Evolutionary conservation across 1,139 yeast genomes (phyloP), one percentile per base, ranked within the genome.

Genomic region (Blastobotrys persicus): DNA sequence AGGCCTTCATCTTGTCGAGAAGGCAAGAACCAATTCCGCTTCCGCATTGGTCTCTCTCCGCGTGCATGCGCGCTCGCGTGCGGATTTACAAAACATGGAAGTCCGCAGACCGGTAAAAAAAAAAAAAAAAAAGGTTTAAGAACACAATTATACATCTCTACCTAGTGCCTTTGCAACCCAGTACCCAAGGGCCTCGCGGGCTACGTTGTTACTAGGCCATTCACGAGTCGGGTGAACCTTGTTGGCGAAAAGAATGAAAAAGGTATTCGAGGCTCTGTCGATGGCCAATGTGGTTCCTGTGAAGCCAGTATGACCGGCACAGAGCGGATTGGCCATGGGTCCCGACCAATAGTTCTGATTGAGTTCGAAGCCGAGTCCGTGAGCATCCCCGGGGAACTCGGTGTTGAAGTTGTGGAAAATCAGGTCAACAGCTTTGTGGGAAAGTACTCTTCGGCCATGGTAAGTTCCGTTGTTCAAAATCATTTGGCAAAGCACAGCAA

Each of bases 281-380:
- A 55, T 45, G 13, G 53, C 58, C 45, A 55, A 13, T 1, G 58
- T 50, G 12, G 58, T 55, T 7, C 58, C 58, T 2, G 58, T 55
- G 47, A 54, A 55, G 3, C 58, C 58, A 4, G 58, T 55, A 37
- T 55, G 58, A 14, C 58, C 58, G 9, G 49, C 51, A 28, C 53
- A 43, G 7, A 43, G 16, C 18, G 31, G 19, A 23, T 39, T 46
- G 20, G 40, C 43, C 55, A 55, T 47, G 6, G 50, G 44, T 16
- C 57, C 58, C 37, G 50, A 45, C 50, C 53, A 55, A 43, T 47
- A 48, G 35, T 44, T 35, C 35, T 54, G 55, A 43, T 54, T 46
- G 28, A 55, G 50, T 44, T 55, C 58, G 23, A 55, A 52, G 11
- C 58, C 58, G 6, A 55, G 44, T 11, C 58, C 58, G 38, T 55